Base-by-base conservation (phyloP, 805 yeast genomes). In the Kregervanrija pseudodelftensis region DNA sequence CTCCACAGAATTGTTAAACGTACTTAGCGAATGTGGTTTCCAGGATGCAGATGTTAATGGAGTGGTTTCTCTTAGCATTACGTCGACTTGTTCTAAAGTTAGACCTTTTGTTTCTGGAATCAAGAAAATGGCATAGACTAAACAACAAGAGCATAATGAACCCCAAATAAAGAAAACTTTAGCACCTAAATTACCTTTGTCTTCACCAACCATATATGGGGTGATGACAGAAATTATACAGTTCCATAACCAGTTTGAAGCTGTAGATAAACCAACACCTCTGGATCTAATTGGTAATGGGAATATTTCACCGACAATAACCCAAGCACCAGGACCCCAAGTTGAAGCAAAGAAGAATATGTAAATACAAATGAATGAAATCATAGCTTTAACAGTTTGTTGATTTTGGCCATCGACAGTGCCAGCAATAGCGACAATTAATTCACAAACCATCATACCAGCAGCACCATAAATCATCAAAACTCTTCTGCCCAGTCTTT, bases 311-410 rank as follows among this genome's bases (percentile, higher is more conserved):
- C 80, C 79, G 55, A 68, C 63, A 44, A 76, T 63, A 40, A 77
- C 85, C 90, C 91, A 85, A 35, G 77, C 79, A 49, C 76, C 78
- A 35, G 93, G 89, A 61, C 91, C 91, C 91, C 93, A 86, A 17
- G 91, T 76, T 4, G 86, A 73, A 8, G 93, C 95, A 67, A 84
- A 83, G 61, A 81, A 80, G 44, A 82, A 79, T 53, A 86, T 81
- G 60, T 82, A 86, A 35, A 73, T 60, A 59, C 81, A 77, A 45
- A 75, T 68, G 56, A 77, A 72, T 9, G 67, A 46, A 49, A 65
- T 58, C 64, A 64, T 60, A 14, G 66, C 67, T 37, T 48, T 50
- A 44, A 59, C 65, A 28, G 67, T 60, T 14, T 49, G 47, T 2
- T 42, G 45, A 49, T 59, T 57, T 13, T 51, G 43, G 31, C 59